phyloP scores from a whole-genome alignment of 139 green algal species.

The Closterium sp. region DNA sequence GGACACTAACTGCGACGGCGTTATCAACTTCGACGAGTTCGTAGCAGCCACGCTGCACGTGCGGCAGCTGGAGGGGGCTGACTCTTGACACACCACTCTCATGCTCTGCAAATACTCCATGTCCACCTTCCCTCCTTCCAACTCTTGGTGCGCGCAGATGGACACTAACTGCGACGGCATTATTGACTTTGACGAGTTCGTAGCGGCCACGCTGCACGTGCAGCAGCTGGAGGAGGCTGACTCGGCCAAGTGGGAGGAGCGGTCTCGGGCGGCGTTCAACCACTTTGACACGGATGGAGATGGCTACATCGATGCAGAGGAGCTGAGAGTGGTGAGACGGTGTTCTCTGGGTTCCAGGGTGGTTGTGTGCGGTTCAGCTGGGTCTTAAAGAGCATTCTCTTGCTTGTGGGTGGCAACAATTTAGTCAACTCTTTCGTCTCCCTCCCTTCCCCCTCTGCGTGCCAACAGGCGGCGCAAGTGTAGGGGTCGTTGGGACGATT shows the following conservation, averaged over 20 bases:
- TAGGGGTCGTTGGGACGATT: too few relatives aligned
- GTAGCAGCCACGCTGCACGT: constrained; percentile 37
- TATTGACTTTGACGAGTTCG: constrained; percentile 55
- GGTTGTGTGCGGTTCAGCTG: neutral
- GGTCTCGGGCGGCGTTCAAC: constrained; percentile 71
- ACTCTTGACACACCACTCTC: too few relatives aligned
- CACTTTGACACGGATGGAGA: constrained; percentile 78
- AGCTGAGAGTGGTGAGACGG: constrained; percentile 6
- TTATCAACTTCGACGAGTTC: constrained; percentile 63
- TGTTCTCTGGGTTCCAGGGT: too few relatives aligned
- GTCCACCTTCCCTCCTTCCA: too few relatives aligned
- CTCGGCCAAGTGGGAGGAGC: constrained; percentile 88
- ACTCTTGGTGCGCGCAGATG: too few relatives aligned
- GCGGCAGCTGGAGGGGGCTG: constrained; percentile 28
- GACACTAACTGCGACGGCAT: constrained; percentile 29
- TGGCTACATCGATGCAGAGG: constrained; percentile 25
- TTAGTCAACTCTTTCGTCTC: neutral
- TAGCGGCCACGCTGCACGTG: neutral
- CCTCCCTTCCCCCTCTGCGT: neutral
- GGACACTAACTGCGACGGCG: constrained; percentile 55
- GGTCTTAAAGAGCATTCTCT: too few relatives aligned
- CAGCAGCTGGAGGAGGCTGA: constrained; percentile 55
- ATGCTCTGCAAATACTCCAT: too few relatives aligned
- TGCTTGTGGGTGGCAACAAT: too few relatives aligned
- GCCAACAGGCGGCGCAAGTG: neutral